Evolutionary conservation across 2,329 filamentous ascomycete genomes (phyloP).

Genomic region (Fusarium brevicatenulatum): DNA sequence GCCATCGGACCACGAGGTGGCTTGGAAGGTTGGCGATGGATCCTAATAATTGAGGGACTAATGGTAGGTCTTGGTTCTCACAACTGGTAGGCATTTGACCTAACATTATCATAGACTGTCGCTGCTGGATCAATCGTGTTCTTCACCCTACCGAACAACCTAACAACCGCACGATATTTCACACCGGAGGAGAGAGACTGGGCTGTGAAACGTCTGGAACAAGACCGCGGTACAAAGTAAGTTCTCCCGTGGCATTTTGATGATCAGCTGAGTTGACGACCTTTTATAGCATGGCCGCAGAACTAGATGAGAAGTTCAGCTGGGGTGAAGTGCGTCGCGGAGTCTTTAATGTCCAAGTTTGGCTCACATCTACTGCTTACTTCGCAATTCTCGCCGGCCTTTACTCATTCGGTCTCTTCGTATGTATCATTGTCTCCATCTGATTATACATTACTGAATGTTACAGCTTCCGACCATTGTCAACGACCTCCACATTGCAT

Average conservation of each 20-base stretch:
- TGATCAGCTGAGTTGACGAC: not conserved
- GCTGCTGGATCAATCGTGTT: not conserved
- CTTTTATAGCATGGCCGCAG: not conserved
- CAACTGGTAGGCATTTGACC: not conserved
- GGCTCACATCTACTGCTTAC: conserved; percentile 5
- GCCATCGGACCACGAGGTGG: not conserved
- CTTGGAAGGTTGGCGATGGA: conserved; percentile 6
- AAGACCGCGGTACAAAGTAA: not conserved
- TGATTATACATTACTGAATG: accelerated
- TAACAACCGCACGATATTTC: not conserved
- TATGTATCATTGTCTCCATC: not conserved
- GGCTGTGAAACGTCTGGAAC: not conserved
- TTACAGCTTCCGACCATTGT: not conserved
- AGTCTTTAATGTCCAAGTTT: not conserved
- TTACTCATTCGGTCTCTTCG: conserved; percentile 2
- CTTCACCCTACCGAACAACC: not conserved
- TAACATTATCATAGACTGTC: not conserved
- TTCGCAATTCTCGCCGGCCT: conserved; percentile 2
- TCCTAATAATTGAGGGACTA: not conserved
- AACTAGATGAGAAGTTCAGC: not conserved
- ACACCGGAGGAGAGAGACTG: not conserved
- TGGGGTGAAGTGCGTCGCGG: not conserved
- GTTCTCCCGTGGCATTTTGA: accelerated
- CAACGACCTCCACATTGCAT: not conserved
- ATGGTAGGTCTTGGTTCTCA: not conserved